A percentile compares a stretch with the other conserved stretches of the same genome.
Conservation (phyloP, 179 eudicot genomes). For the Gypsophila paniculata region DNA sequence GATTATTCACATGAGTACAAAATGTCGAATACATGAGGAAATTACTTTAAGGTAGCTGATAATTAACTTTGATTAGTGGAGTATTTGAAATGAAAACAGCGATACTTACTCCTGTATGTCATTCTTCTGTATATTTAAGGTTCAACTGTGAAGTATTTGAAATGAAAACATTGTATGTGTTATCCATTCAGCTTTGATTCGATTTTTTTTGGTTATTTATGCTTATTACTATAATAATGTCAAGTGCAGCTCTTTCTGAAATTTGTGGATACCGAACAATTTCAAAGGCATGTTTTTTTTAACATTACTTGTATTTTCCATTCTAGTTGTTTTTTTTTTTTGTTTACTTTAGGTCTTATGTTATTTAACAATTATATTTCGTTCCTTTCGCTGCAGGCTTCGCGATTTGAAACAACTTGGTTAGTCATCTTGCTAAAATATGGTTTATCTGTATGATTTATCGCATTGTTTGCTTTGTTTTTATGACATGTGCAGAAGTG, state of each 20-base stretch:
- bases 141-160: neutral
- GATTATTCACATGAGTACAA: neutral
- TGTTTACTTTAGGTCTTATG: neutral
- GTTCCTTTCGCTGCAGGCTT: constrained; percentile 43
- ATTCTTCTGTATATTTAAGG: neutral
- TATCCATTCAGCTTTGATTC: too few relatives aligned
- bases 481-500: neutral
- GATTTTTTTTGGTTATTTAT: neutral
- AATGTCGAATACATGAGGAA: constrained; percentile 1
- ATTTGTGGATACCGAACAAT: constrained; percentile 72
- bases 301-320: neutral
- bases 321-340: neutral
- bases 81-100: constrained; percentile 4
- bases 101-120: neutral
- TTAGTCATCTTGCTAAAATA: constrained; percentile 28
- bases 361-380: neutral
- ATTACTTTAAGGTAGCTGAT: neutral
- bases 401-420: constrained; percentile 86
- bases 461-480: neutral
- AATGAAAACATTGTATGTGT: neutral
- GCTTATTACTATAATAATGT: neutral
- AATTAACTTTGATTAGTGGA: neutral
- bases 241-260: constrained; percentile 57
- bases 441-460: neutral
- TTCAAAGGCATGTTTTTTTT: constrained; percentile 55